Conservation (phyloP, 2,329 filamentous ascomycete species). For the Trichoderma asperellum region DNA sequence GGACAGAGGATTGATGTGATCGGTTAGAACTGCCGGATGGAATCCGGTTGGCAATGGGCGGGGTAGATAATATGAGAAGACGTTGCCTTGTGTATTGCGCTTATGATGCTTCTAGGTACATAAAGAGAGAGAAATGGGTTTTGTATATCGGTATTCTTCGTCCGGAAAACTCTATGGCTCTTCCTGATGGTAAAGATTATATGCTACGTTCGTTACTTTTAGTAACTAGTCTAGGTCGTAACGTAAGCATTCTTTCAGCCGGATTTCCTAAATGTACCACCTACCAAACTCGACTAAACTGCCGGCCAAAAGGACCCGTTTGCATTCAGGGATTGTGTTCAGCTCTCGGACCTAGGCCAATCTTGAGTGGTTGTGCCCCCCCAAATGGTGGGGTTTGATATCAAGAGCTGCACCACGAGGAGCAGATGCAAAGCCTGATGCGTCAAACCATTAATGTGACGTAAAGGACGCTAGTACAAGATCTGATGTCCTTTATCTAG, state of each 20-base stretch:
- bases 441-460: background rate
- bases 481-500: background rate
- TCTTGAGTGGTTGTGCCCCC: background rate
- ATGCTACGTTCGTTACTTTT: background rate
- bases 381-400: background rate
- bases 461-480: background rate
- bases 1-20: background rate
- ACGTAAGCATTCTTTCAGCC: background rate
- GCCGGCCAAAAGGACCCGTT: slow-evolving; percentile 1
- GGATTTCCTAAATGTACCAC: background rate
- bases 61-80: background rate
- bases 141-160: too few relatives aligned
- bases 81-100: background rate
- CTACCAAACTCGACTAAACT: slow-evolving; percentile 10
- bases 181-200: background rate
- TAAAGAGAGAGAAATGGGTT: background rate
- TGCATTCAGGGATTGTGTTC: background rate
- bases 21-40: background rate
- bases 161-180: background rate
- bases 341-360: slow-evolving; percentile 4
- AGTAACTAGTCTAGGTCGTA: background rate
- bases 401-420: background rate
- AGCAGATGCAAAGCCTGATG: background rate
- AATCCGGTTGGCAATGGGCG: background rate
- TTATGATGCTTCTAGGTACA: background rate